Evolutionary conservation across 2,329 filamentous ascomycete species (phyloP).

Genomic region (Cercospora zeae-maydis): DNA sequence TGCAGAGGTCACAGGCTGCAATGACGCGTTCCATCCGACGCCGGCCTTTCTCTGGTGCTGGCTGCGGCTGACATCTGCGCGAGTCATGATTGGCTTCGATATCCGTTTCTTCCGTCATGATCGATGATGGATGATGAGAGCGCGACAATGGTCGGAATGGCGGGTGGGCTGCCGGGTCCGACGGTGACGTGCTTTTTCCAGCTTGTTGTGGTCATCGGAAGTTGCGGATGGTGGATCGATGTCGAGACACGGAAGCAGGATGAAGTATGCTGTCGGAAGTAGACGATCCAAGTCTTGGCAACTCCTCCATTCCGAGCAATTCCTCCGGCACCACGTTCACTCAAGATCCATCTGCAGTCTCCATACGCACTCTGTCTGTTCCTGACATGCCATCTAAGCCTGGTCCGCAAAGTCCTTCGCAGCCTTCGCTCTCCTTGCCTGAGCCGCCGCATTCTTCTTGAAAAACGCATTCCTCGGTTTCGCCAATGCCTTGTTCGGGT

Average conservation of each 20-base stretch:
- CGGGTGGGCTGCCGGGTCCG: background rate
- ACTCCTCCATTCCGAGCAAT: background rate
- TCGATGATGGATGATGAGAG: background rate
- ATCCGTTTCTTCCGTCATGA: background rate
- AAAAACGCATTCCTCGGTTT: conserved; percentile 46
- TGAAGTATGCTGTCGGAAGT: background rate
- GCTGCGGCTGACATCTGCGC: background rate
- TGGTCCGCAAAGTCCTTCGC: conserved; percentile 15
- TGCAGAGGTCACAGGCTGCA: conserved; percentile 47
- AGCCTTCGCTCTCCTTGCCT: conserved; percentile 34
- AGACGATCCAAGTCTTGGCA: background rate
- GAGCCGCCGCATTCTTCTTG: conserved; percentile 40
- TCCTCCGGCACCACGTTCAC: background rate
- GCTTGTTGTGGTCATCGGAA: background rate
- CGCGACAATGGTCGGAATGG: background rate
- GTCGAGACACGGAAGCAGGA: background rate
- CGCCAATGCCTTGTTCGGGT: conserved; percentile 46
- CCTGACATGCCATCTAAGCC: background rate
- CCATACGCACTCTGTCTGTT: background rate
- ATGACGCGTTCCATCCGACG: conserved; percentile 28
- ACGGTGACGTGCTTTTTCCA: background rate
- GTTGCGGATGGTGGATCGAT: too few species aligned
- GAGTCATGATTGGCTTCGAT: background rate
- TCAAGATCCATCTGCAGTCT: too few species aligned
- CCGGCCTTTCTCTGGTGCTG: conserved; percentile 20